phyloP scores from a whole-genome alignment of 2,329 filamentous ascomycete species.

The Beauveria sp. region DNA sequence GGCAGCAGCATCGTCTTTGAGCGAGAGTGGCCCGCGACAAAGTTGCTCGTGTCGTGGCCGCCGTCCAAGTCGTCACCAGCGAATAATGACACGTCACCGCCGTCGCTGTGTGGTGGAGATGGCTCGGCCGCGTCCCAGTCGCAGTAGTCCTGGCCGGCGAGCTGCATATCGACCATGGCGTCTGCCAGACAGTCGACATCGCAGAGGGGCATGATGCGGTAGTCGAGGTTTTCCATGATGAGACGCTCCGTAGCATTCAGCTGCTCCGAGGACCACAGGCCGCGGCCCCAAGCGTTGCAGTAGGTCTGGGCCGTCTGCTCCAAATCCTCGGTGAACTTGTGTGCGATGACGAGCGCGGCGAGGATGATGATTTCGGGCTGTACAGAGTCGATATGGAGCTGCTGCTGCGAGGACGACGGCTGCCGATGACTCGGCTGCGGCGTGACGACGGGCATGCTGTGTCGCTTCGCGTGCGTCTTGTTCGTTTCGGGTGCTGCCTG shows the following conservation, averaged over 20 bases:
- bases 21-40: conserved; percentile 26
- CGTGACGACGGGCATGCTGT: conserved; percentile 39
- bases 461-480: conserved; percentile 31
- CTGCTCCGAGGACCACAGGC: conserved; percentile 52
- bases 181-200: conserved; percentile 48
- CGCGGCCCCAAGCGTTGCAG: conserved; percentile 44
- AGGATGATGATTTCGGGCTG: conserved; percentile 56
- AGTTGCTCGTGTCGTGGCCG: conserved; percentile 11
- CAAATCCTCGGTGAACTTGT: conserved; percentile 57
- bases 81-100: conserved; percentile 14
- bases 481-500: neutral
- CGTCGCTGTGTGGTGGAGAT: conserved; percentile 23
- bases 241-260: conserved; percentile 57
- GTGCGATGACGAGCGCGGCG: conserved; percentile 55
- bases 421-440: conserved; percentile 12
- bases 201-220: conserved; percentile 55
- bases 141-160: conserved; percentile 36
- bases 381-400: conserved; percentile 53
- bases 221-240: conserved; percentile 57
- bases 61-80: conserved; percentile 13
- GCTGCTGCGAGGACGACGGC: conserved; percentile 19
- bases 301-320: conserved; percentile 48
- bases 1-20: conserved; percentile 25
- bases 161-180: conserved; percentile 56
- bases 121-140: conserved; percentile 21